Evolutionary conservation across 2,329 filamentous ascomycete genomes (phyloP), one percentile per base, ranked within the genome.

Genomic region (Helicocarpus griseus): DNA sequence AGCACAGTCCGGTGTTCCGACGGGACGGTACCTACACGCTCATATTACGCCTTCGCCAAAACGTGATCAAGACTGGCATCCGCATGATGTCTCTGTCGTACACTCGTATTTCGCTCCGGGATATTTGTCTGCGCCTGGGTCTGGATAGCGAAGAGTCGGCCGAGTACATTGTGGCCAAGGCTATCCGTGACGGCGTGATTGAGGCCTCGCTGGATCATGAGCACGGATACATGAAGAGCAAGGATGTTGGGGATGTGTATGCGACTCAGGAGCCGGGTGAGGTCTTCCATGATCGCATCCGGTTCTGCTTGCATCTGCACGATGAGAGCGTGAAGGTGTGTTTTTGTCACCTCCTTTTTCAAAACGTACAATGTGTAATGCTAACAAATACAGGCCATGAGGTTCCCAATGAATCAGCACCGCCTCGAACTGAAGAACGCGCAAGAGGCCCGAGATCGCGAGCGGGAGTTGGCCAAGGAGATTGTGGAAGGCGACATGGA

Each of bases 361-460:
- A n/a, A n/a, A n/a, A 22, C 14, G 31, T 28, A 44, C 19, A 33
- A 45, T 11, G 45, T 50, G 19, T 24, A 51, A 54, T 50, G 44
- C 62, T 73, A 64, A 71, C 55, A 44, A 44, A 44, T 43, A 41
- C 54, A 91, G 87, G 91, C 93, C 24, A 98, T 98, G 93, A 83
- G 93, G 51, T 98, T 97, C 73, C 93, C 93, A 2, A 97, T 97
- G 91, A 96, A 98, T 75, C 93, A 97, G 71, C 93, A 98, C 72
- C 83, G 93, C 17, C 78, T 97, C 51, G 93, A 98, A 72, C 79
- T 98, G 51, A 97, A 96, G 80, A 97, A 95, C 63, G 93, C 93
- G 0, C 91, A 97, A 70, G 94, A 98, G 72, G 93, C 93, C n/a
- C 81, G 93, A 48, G 93, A 98, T 70, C 81, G 93, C 19, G 93